Base-by-base conservation (phyloP, 257 asterid species). In the Jacaranda copaia region DNA sequence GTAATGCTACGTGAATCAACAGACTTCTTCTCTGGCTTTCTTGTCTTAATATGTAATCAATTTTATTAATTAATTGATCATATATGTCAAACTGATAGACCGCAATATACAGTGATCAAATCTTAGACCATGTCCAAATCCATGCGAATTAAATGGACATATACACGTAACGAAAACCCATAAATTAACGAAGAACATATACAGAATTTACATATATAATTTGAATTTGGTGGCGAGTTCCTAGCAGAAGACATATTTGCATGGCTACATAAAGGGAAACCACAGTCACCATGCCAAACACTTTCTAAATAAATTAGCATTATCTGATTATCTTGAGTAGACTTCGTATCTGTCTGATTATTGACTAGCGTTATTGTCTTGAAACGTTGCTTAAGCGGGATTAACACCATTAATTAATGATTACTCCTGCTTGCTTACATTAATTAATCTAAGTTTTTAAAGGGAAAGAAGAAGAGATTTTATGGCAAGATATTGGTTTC, bases 231-330 rank as follows among this genome's bases (percentile, higher is more conserved):
- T 76, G 32, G 76, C 61, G 40, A 39, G 68, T 64, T 45, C 73
- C 73, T 39, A 63, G 40, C 36, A 9, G 16, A 14, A 59, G 11
- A 19, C 12, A 64, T 59, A 76, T 75, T 57, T 81, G 87, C 85
- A 82, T 82, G 91, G 86, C 68, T 45, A 68, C 77, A 43, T 49
- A 73, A 66, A 42, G 74, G 64, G 77, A 76, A 74, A 38, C 74
- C 81, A 49, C 8, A 45, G 78, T 66, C 72, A 49, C 79, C 80
- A 71, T 69, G 69, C 59, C 70, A 83, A 19, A 68, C 51, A 70
- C 81, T 81, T 81, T 4, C 18, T 55, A 1, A 8, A 83, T 70
- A 48, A 42, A 70, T 11, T 45, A 19, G 14, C 36, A 46, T 32
- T 25, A 51, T 72, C 71, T 60, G 65, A 74, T 64, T 58, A 77